These are phyloP conservation scores for Populus simonii DNA, from an alignment of 345 rosid species.

Conservation along the genomic window DNA sequence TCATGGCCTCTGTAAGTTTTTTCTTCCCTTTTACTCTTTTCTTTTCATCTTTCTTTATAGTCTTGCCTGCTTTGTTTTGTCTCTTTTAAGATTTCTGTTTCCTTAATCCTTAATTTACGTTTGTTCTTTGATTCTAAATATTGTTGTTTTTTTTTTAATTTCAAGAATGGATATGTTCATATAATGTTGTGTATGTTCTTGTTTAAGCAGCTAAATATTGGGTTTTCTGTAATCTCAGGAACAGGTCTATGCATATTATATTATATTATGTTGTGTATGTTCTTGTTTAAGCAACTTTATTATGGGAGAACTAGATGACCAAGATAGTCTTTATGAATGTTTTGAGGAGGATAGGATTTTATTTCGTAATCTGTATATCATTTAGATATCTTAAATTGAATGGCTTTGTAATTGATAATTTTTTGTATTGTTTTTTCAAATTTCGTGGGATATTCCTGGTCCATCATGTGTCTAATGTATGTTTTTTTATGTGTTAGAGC, in stretches of 20 bases:
- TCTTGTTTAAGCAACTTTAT: not conserved
- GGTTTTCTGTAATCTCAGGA: too few species aligned
- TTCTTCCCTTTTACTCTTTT: not conserved
- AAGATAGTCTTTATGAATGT: not conserved
- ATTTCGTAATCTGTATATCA: not conserved
- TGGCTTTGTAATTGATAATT: not conserved
- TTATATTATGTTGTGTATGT: not conserved
- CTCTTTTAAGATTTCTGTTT: not conserved
- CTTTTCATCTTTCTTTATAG: not conserved
- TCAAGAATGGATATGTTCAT: too few species aligned
- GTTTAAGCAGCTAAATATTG: too few species aligned
- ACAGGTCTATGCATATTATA: too few species aligned
- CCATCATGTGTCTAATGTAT: not conserved
- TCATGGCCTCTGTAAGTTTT: not conserved
- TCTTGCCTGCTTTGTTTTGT: not conserved
- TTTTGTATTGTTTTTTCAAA: not conserved
- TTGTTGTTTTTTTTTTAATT: not conserved
- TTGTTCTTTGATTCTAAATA: not conserved
- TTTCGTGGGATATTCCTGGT: not conserved
- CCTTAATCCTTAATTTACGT: not conserved
- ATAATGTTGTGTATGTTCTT: too few species aligned
- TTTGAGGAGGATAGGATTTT: not conserved
- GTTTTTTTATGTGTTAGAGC: too few species aligned
- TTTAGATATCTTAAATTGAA: not conserved
- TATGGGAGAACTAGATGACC: not conserved